Conservation (phyloP, 2,329 filamentous ascomycete species). For the Epichloe hybrida region DNA sequence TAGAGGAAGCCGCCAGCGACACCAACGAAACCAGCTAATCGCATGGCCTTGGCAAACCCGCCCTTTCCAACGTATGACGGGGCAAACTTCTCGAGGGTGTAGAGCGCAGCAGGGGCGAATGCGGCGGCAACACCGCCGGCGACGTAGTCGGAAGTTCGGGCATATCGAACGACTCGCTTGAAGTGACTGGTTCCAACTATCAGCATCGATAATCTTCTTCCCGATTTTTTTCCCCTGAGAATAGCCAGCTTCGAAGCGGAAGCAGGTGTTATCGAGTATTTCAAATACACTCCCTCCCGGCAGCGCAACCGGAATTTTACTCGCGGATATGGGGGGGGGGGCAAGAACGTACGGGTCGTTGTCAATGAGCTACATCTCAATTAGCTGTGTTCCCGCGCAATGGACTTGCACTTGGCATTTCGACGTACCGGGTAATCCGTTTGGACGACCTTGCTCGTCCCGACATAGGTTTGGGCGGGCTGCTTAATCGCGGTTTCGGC, state of each 20-base stretch:
- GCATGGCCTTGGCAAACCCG: slow-evolving; percentile 72
- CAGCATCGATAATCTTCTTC: slow-evolving; percentile 5
- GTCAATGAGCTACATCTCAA: slow-evolving; percentile 71
- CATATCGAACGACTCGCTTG: slow-evolving; percentile 78
- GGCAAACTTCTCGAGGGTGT: slow-evolving; percentile 68
- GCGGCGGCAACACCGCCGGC: slow-evolving; percentile 54
- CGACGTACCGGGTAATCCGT: slow-evolving; percentile 75
- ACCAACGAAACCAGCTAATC: slow-evolving; percentile 61
- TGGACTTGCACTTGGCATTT: slow-evolving; percentile 10
- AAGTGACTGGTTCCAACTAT: slow-evolving; percentile 54
- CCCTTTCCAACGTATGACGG: slow-evolving; percentile 75
- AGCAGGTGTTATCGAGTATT: too few species aligned
- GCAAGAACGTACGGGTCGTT: slow-evolving; percentile 69
- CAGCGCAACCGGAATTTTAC: too few species aligned
- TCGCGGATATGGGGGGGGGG: not conserved
- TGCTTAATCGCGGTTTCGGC: slow-evolving; percentile 26
- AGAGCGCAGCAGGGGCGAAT: slow-evolving; percentile 61
- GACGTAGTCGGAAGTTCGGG: slow-evolving; percentile 70
- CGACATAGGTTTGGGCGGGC: slow-evolving; percentile 20
- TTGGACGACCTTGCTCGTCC: slow-evolving; percentile 57
- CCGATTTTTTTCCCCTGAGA: not conserved
- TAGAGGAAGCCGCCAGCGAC: slow-evolving; percentile 67
- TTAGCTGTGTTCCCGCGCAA: slow-evolving; percentile 9
- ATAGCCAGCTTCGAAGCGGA: not conserved
- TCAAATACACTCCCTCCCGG: too few species aligned